Base-by-base conservation (phyloP, 345 rosid species). In the Hibiscus trionum region DNA sequence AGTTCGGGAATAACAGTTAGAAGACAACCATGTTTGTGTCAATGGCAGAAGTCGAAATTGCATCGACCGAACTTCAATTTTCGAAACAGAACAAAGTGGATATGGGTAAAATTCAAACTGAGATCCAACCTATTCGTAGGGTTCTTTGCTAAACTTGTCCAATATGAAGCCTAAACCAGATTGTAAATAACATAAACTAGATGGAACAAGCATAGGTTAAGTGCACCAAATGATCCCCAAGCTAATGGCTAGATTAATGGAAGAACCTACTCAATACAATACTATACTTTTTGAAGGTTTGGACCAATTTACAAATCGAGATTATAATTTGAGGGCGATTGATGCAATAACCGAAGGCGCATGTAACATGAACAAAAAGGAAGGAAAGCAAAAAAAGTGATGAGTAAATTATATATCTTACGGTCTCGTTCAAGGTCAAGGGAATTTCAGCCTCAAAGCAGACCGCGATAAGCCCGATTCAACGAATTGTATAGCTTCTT, bases 401-500 rank as follows among this genome's bases (percentile, higher is more conserved):
- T 24, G 12, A 58, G 16, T 58, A 26, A 27, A 59, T 12, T 59
- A 12, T 58, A 11, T 6, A 19, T 60, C 39, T 14, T 60, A 29
- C 0, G 27, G 39, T 60, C 4, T 0, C 35, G 15, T 27, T 14
- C 63, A 59, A 27, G 37, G n/a, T 27, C 37, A 6, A 14, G 64
- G 17, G 11, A 29, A 60, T 3, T 31, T 60, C 39, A 29, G 9
- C 64, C 15, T 60, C 64, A 60, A 14, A 60, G n/a, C 19, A 7
- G 9, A 29, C 6, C 64, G 64, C 1, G 64, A 60, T 35, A 29
- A 14, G 39, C 63, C 63, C 0, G 17, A 59, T 27, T 59, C 63
- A n/a, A 59, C 63, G 17, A 59, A 29, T 27, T 27, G 63, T 59
- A 59, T 59, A 60, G 67, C 24, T 66, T 86, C 90, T 15, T 82